Base-by-base conservation (phyloP, 192 early-diverging fungal species). In the Coemansia umbellata region DNA sequence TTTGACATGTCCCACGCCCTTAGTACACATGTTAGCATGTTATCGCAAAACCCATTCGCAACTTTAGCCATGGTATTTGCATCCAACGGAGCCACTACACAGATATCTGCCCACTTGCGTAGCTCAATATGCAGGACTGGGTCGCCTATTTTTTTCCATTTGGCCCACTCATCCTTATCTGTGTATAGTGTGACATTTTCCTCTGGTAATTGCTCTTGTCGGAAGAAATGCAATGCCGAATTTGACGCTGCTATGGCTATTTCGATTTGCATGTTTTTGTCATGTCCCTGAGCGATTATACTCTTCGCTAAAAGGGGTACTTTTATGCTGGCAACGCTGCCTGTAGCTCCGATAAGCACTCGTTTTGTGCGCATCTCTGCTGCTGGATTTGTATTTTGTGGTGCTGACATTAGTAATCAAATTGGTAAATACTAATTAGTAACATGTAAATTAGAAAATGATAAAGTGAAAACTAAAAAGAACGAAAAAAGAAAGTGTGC, bases 41-140 rank as follows among this genome's bases (percentile, higher is more conserved):
- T 97, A 60, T 98, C 95, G 64, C 93, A 95, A 14, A 93, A 67
- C 18, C 95, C 95, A 59, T 84, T 84, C 0, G 94, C 92, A 5
- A 91, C 58, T 52, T 98, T 98, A 41, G 84, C 91, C 35, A 98
- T 66, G 0, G 94, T 95, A 58, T 98, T 95, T 39, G 95, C 95
- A 53, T 92, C 90, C 22, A 98, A 63, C 9, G 95, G 95, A 1
- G 91, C 90, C 9, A 98, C 78, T 4, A 98, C 78, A 23, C 93
- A 77, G 15, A 90, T 66, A 51, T 97, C 91, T 26, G 95, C 93
- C 95, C 95, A 98, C 59, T 92, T 91, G 15, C 95, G 83, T 31
- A 97, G 81, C 82, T 79, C 73, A 17, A 98, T 95, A 65, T 98
- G 95, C 27, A 98, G 71, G 3, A 98, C 92, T 1, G 93, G 92